Percentiles rank a stretch among this genome's conserved stretches.
These are phyloP conservation scores for Fistulinella prunicolor DNA, from an alignment of 768 basidiomycete species.

Conservation along the genomic window DNA sequence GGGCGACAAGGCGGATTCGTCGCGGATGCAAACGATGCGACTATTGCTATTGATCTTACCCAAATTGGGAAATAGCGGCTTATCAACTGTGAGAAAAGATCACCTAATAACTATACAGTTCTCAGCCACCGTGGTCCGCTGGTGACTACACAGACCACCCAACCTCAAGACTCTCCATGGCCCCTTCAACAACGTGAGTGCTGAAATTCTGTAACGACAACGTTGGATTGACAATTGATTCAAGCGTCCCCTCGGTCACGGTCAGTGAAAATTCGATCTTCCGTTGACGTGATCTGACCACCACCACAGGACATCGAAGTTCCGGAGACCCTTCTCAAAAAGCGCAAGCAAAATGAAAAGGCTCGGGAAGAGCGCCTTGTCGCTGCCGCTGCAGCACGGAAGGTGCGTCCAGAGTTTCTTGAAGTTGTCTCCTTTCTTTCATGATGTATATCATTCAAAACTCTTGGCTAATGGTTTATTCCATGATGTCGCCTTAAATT, in stretches of 20 bases:
- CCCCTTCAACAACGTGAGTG: constrained; percentile 53
- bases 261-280: constrained; percentile 30
- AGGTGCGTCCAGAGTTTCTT: constrained; percentile 53
- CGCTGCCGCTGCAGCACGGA: constrained; percentile 80
- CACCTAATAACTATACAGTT: constrained; percentile 37
- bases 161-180: constrained; percentile 44
- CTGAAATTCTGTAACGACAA: constrained; percentile 1
- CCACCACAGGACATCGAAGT: constrained; percentile 79
- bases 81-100: constrained; percentile 22
- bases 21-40: too few species aligned
- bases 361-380: constrained; percentile 89
- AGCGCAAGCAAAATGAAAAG: constrained; percentile 97
- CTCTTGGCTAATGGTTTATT: constrained; percentile 65
- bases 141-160: constrained; percentile 10
- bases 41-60: not conserved
- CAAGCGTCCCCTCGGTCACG: constrained; percentile 47
- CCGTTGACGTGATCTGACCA: constrained; percentile 13
- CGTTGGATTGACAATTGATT: not conserved
- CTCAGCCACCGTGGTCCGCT: constrained; percentile 33
- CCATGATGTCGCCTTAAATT: constrained; percentile 75
- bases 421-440: constrained; percentile 10
- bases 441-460: constrained; percentile 85
- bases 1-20: too few species aligned
- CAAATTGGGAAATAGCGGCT: not conserved
- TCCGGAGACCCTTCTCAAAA: constrained; percentile 99